Evolutionary conservation across 2,329 filamentous ascomycete species (phyloP), one percentile per base, ranked within the genome.

Genomic region (Hymenoscyphus repandus): DNA sequence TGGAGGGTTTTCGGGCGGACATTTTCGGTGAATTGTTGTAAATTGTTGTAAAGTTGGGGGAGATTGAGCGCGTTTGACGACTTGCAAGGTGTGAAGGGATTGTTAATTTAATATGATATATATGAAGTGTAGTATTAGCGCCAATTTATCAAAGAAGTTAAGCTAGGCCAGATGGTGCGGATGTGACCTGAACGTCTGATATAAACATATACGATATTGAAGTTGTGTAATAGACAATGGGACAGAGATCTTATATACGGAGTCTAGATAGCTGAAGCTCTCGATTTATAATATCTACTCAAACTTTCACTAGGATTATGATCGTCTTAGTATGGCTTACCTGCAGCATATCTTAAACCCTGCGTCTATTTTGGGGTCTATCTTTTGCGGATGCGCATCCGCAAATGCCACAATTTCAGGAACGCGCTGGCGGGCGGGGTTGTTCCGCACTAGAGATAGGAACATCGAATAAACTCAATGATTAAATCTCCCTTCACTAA

Each of bases 341-440:
- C n/a, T n/a, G n/a, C n/a, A n/a, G n/a, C n/a, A n/a, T n/a, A n/a
- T n/a, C n/a, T n/a, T 27, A 7, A 7, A 27, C 22, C 22, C 22
- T 27, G 22, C 22, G 22, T 27, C 22, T 4, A 27, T 27, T 50
- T 50, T 27, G 53, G 53, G n/a, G 44, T 53, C 34, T 49, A 18
- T 37, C 12, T 37, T 17, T 37, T 37, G 34, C 34, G 34, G 34
- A 37, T 37, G 12, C 12, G 4, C 34, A 37, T 37, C 34, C 34
- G 34, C 34, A 37, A 37, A 17, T 17, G 12, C 34, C 32, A 13
- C 32, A 34, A 13, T 34, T 34, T 13, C 13, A 9, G 13, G 32
- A 13, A 34, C 9, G 9, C 9, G 9, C 10, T 13, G 34, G 12
- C 4, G 4, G 15, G 34, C 34, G 34, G 34, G 34, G 5, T 9